phyloP scores from a whole-genome alignment of 345 rosid genomes.

The Limnanthes douglasii region DNA sequence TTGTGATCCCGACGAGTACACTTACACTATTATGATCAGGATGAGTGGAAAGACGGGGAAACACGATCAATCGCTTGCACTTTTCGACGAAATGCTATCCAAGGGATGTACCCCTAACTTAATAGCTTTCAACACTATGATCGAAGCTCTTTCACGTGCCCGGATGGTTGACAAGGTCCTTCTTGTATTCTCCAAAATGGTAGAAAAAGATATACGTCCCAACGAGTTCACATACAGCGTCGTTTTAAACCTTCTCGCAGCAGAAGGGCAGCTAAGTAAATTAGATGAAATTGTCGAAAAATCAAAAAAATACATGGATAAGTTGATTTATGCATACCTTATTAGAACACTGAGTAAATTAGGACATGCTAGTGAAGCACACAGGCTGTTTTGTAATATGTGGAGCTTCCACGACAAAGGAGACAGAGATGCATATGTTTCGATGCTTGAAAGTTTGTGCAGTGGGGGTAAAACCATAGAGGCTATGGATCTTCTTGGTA shows the following conservation, averaged over 20 bases:
- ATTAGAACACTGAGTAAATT: conserved; percentile 52
- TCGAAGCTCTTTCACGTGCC: conserved; percentile 53
- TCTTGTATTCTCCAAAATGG: conserved; percentile 61
- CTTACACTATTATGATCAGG: conserved; percentile 78
- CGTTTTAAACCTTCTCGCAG: conserved; percentile 42
- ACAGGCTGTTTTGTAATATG: conserved; percentile 74
- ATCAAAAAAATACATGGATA: conserved; percentile 57
- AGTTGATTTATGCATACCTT: conserved; percentile 61
- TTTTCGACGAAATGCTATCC: conserved; percentile 61
- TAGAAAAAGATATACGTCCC: conserved; percentile 39
- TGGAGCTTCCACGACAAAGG: conserved; percentile 77
- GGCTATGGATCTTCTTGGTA: conserved; percentile 59
- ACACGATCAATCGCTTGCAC: conserved; percentile 29
- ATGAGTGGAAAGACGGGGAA: conserved; percentile 64
- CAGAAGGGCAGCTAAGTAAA: conserved; percentile 49
- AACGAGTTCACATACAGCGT: conserved; percentile 55
- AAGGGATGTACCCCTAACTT: conserved; percentile 36
- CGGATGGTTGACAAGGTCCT: conserved; percentile 61
- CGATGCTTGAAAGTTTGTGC: conserved; percentile 73
- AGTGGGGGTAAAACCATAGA: conserved; percentile 57
- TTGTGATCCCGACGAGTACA: conserved; percentile 64
- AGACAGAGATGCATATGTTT: conserved; percentile 47
- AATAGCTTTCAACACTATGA: conserved; percentile 63
- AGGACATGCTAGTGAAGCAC: conserved; percentile 82
- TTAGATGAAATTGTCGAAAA: conserved; percentile 48